Conservation (phyloP, 768 basidiomycete genomes). For the Tylopilus sp. region DNA sequence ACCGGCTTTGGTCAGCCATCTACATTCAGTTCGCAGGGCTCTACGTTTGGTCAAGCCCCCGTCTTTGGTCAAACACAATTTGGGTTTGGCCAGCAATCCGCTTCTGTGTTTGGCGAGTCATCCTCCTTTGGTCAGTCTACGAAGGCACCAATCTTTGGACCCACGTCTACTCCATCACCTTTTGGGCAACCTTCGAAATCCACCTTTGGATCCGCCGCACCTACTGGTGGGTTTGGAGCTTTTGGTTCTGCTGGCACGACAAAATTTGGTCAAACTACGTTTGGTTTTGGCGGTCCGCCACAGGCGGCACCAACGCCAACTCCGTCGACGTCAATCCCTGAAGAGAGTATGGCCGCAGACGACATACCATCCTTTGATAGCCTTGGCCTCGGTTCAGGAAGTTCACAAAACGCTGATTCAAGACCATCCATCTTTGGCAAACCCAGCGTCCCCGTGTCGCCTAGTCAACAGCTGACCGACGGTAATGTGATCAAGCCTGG, state of each 20-base stretch:
- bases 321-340: conserved; percentile 12
- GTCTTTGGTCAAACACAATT: conserved; percentile 17
- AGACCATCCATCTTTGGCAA: conserved; percentile 34
- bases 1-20: conserved; percentile 36
- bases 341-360: conserved; percentile 34
- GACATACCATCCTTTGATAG: conserved; percentile 30
- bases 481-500: conserved; percentile 31
- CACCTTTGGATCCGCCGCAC: conserved; percentile 21
- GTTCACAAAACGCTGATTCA: conserved; percentile 23
- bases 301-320: conserved; percentile 1
- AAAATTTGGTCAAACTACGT: conserved; percentile 32
- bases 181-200: conserved; percentile 20
- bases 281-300: conserved; percentile 16
- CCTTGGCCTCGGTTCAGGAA: conserved; percentile 28
- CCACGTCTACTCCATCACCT: conserved; percentile 10
- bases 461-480: conserved; percentile 15
- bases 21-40: conserved; percentile 22
- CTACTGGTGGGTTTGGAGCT: conserved; percentile 27
- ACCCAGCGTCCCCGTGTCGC: conserved; percentile 6
- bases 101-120: conserved; percentile 22
- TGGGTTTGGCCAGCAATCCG: conserved; percentile 17
- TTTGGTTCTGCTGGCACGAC: conserved; percentile 29
- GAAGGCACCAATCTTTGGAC: conserved; percentile 12
- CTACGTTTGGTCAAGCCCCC: conserved; percentile 34
- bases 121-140: conserved; percentile 22